Conservation (phyloP, 108 stramenopile species). For the Parmales sp. region DNA sequence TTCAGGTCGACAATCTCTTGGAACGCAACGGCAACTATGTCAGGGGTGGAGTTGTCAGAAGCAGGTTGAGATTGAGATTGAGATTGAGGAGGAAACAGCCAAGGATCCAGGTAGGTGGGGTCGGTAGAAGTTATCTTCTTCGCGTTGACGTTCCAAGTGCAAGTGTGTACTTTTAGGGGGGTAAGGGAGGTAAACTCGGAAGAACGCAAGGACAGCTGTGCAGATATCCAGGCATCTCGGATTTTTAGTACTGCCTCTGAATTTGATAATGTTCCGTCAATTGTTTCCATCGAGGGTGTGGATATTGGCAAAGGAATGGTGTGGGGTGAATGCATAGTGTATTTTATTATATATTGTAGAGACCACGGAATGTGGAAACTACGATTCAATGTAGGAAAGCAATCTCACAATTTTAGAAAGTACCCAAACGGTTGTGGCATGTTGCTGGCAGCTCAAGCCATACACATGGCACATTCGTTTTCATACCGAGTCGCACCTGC, state of each 20-base stretch:
- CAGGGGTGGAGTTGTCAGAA: slow-evolving; percentile 30
- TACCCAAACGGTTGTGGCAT: too few relatives aligned
- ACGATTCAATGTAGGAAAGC: too few relatives aligned
- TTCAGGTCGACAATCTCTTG: slow-evolving; percentile 99
- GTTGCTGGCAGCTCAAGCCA: too few relatives aligned
- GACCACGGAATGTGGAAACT: too few relatives aligned
- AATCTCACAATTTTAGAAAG: too few relatives aligned
- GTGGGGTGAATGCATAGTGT: too few relatives aligned
- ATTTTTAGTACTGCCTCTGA: slow-evolving; percentile 64
- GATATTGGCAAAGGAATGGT: too few relatives aligned
- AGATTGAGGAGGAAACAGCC: slow-evolving; percentile 42
- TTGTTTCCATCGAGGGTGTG: slow-evolving; percentile 60
- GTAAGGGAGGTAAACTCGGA: not conserved
- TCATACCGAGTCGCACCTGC: too few relatives aligned
- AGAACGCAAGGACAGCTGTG: slow-evolving; percentile 52
- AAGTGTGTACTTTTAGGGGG: slow-evolving; percentile 51
- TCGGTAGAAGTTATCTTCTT: slow-evolving; percentile 73
- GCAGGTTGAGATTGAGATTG: not conserved
- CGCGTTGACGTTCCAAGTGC: slow-evolving; percentile 98
- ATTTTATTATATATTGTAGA: too few relatives aligned
- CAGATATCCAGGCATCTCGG: slow-evolving; percentile 83
- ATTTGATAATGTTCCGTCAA: slow-evolving; percentile 71
- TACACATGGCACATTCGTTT: too few relatives aligned
- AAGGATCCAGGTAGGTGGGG: slow-evolving; percentile 39
- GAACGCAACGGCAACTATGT: slow-evolving; percentile 84